Base-by-base conservation (phyloP, 768 basidiomycete genomes). In the Floccularia luteovirens region DNA sequence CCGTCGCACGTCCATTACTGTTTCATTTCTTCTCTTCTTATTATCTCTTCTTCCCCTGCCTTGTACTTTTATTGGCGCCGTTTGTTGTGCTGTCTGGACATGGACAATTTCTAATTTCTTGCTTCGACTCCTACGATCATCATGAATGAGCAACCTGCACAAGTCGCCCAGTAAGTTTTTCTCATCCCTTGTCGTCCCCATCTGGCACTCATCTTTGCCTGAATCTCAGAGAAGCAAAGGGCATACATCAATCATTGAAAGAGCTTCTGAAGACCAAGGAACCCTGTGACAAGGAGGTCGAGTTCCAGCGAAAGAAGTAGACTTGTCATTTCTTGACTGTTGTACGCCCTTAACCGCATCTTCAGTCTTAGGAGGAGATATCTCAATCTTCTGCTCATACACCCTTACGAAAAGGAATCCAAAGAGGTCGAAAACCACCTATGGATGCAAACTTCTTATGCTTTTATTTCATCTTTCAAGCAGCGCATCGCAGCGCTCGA, bases 391-490 rank as follows among this genome's bases (percentile, higher is more conserved):
- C 69, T 90, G 14, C 72, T 89, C 46, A 57, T 77, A 16, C 67
- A 85, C 52, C 82, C 86, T 1, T 76, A 73, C 50, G 70, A 82
- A 31, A 74, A 70, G 36, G 85, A 89, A 58, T 79, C 82, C 35
- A 79, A 81, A 54, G 84, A 89, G 62, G 77, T 76, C 30, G 86
- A 91, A 55, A 85, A 74, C 22, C 80, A 85, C 47, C 72, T 94
- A 6, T 94, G 91, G 90, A 88, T 91, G 78, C 84, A 90, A 55
- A 93, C 91, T 0, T 86, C 88, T 25, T 87, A 94, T 60, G 70
- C 76, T 27, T 77, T 90, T 62, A 94, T 94, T 47, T 66, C 82
- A 12, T 69, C 74, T 17, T 93, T 90, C 69, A 91, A 92, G 58
- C 74, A 82, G 46, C 77, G 70, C 34, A 75, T 93, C 51, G 60